Conservation (phyloP, 768 basidiomycete species). For the Pisolithus microcarpus region DNA sequence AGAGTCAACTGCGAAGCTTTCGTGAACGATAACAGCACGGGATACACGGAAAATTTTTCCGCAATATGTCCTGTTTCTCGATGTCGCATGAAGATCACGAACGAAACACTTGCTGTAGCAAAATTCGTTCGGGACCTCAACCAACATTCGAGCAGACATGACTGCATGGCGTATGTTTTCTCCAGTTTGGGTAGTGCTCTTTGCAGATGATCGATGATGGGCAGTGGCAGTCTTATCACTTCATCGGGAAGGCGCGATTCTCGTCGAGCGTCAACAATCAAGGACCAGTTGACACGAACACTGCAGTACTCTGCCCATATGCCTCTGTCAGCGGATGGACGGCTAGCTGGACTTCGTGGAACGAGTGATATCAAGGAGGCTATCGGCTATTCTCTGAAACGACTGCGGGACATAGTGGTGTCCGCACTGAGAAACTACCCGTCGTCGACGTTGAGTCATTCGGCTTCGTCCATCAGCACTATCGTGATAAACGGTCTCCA, state of each 20-base stretch:
- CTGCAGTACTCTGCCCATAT: slow-evolving; percentile 9
- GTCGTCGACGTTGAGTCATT: slow-evolving; percentile 17
- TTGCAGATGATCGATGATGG: not conserved
- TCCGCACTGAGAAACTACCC: slow-evolving; percentile 13
- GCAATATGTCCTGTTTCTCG: slow-evolving; percentile 29
- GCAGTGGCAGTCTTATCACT: slow-evolving; percentile 32
- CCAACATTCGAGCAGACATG: slow-evolving; percentile 12
- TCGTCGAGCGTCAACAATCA: slow-evolving; percentile 23
- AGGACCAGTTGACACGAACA: slow-evolving; percentile 19
- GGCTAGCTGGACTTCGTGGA: slow-evolving; percentile 22
- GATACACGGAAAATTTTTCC: slow-evolving; percentile 42
- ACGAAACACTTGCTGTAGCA: slow-evolving; percentile 33
- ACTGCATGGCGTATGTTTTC: slow-evolving; percentile 31
- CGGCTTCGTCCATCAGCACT: not conserved
- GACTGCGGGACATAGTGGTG: slow-evolving; percentile 15
- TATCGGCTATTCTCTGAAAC: slow-evolving; percentile 20
- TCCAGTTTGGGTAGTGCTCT: not conserved
- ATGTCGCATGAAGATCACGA: slow-evolving; percentile 37
- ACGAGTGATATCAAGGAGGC: slow-evolving; percentile 19
- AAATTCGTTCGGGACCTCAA: slow-evolving; percentile 38
- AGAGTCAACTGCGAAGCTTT: slow-evolving; percentile 29
- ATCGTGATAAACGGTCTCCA: slow-evolving; percentile 10
- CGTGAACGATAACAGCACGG: slow-evolving; percentile 33
- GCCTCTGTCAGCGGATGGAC: slow-evolving; percentile 4
- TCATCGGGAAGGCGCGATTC: slow-evolving; percentile 20